Evolutionary conservation across 2,329 filamentous ascomycete species (phyloP).

Genomic region (Neurospora sp.): DNA sequence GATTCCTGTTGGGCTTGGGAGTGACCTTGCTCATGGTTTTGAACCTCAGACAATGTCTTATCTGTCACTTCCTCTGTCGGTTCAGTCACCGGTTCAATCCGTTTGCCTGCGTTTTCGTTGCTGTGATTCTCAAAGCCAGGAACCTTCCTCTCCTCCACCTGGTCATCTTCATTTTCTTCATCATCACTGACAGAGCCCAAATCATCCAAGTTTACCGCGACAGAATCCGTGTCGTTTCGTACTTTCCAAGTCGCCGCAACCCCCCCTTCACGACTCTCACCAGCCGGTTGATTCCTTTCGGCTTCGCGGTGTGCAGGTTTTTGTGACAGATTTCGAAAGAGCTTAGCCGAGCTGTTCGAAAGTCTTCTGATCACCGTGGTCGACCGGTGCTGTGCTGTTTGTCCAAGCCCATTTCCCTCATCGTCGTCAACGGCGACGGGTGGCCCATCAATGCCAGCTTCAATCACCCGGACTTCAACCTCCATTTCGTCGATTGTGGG

Average conservation of each 20-base stretch:
- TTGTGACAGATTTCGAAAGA: slow-evolving; percentile 36
- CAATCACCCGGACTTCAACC: background rate
- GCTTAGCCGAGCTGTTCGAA: slow-evolving; percentile 35
- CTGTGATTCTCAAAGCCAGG: background rate
- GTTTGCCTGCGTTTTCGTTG: background rate
- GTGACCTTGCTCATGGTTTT: background rate
- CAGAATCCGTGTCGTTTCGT: slow-evolving; percentile 38
- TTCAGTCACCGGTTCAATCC: background rate
- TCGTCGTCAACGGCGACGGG: slow-evolving; percentile 28
- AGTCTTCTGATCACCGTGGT: slow-evolving; percentile 36
- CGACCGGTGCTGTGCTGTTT: slow-evolving; percentile 18
- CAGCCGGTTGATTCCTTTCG: slow-evolving; percentile 14
- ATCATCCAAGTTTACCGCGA: slow-evolving; percentile 49
- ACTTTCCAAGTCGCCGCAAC: slow-evolving; percentile 25
- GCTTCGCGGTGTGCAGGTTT: slow-evolving; percentile 19
- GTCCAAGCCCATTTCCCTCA: slow-evolving; percentile 27
- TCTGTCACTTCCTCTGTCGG: background rate
- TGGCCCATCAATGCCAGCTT: background rate
- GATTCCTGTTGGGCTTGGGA: background rate
- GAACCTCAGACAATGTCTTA: background rate
- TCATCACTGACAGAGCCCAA: slow-evolving; percentile 32
- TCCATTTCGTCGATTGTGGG: background rate
- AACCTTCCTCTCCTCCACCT: background rate
- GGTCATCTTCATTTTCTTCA: slow-evolving; percentile 19
- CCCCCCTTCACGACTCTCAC: slow-evolving; percentile 37